phyloP scores from a whole-genome alignment of 805 yeast genomes.

The Saccharomycopsis synnaedendra region DNA sequence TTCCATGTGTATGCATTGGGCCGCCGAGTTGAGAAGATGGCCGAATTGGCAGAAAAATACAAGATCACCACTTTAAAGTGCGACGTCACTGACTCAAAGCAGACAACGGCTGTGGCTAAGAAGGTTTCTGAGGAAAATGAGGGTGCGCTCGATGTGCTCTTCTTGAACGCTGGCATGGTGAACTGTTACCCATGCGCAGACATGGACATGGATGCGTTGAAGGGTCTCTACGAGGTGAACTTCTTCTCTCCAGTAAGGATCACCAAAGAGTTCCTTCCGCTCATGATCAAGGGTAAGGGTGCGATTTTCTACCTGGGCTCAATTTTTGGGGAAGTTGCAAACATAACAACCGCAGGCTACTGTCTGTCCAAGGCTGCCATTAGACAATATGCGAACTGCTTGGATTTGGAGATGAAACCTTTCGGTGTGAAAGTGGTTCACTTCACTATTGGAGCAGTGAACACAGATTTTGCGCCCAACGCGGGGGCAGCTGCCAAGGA shows the following conservation, averaged over 20 bases:
- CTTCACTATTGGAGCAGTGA: slow-evolving; percentile 30
- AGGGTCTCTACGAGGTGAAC: slow-evolving; percentile 23
- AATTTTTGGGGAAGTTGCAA: slow-evolving; percentile 21
- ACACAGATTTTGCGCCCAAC: slow-evolving; percentile 20
- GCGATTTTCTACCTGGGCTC: slow-evolving; percentile 29
- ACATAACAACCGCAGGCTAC: slow-evolving; percentile 27
- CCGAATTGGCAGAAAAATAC: slow-evolving; percentile 18
- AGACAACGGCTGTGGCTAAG: slow-evolving; percentile 16
- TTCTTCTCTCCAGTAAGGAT: slow-evolving; percentile 29
- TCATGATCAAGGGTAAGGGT: slow-evolving; percentile 25
- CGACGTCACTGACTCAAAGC: slow-evolving; percentile 27
- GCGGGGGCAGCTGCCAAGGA: too few relatives aligned
- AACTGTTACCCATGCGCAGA: slow-evolving; percentile 24
- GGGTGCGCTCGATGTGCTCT: slow-evolving; percentile 26
- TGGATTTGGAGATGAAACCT: slow-evolving; percentile 27
- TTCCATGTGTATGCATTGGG: slow-evolving; percentile 29
- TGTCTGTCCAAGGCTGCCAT: slow-evolving; percentile 30
- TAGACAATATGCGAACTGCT: slow-evolving; percentile 24
- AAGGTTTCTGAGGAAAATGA: slow-evolving; percentile 21
- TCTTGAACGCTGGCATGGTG: slow-evolving; percentile 30
- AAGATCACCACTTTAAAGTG: slow-evolving; percentile 23
- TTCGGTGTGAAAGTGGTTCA: slow-evolving; percentile 30
- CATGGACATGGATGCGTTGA: slow-evolving; percentile 20
- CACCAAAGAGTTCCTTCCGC: slow-evolving; percentile 24
- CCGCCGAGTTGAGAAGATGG: slow-evolving; percentile 23